These are phyloP conservation scores for Saccharomycopsis fodiens DNA, from an alignment of 805 yeast genomes.

Conservation along the genomic window DNA sequence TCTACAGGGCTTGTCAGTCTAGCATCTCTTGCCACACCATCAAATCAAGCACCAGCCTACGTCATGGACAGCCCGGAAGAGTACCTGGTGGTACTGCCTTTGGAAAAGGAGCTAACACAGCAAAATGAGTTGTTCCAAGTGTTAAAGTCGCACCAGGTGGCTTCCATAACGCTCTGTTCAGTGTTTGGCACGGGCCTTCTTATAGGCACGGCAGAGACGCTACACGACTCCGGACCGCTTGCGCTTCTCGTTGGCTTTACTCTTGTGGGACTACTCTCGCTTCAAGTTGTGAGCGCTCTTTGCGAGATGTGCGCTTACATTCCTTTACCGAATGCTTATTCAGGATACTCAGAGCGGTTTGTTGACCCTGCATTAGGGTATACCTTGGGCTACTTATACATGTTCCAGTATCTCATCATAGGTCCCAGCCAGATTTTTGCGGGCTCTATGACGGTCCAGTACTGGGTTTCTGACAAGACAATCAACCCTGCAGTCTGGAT, in stretches of 20 bases:
- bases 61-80: too few relatives aligned
- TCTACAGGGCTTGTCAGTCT: too few relatives aligned
- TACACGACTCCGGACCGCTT: constrained; percentile 69
- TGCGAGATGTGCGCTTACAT: constrained; percentile 80
- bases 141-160: constrained; percentile 16
- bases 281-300: constrained; percentile 28
- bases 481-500: constrained; percentile 44
- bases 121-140: constrained; percentile 11
- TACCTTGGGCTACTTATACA: constrained; percentile 53
- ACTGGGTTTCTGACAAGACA: constrained; percentile 37
- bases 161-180: constrained; percentile 19
- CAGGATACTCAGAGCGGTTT: constrained; percentile 53
- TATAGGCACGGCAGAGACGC: constrained; percentile 61
- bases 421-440: constrained; percentile 47
- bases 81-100: too few relatives aligned
- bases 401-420: constrained; percentile 44
- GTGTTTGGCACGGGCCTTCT: constrained; percentile 70
- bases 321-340: constrained; percentile 59
- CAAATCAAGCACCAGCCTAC: too few relatives aligned
- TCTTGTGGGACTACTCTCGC: constrained; percentile 8
- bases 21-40: too few relatives aligned
- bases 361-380: constrained; percentile 56
- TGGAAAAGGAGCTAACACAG: too few relatives aligned
- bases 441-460: constrained; percentile 45
- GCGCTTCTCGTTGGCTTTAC: constrained; percentile 51